A percentile compares a stretch with the other conserved stretches of the same genome.
Conservation (phyloP, 2,329 filamentous ascomycete species). For the Fusarium domesticum region DNA sequence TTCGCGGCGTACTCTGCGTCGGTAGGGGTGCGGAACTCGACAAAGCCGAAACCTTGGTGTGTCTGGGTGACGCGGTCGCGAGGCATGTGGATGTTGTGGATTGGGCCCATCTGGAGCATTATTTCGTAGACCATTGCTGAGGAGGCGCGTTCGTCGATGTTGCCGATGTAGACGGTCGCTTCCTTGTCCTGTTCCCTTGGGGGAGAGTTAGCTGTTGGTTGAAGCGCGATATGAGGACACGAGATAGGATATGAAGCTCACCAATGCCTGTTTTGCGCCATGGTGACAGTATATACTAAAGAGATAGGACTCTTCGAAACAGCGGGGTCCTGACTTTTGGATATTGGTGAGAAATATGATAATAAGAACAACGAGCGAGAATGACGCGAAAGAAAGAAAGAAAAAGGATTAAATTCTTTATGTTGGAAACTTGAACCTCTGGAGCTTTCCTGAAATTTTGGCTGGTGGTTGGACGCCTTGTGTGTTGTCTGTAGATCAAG, state of each 20-base stretch:
- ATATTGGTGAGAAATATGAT: background rate
- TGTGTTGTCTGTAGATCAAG: conserved; percentile 8
- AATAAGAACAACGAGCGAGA: background rate
- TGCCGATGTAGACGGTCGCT: conserved; percentile 95
- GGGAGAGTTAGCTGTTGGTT: conserved; percentile 13
- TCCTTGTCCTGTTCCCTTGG: conserved; percentile 96
- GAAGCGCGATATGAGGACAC: background rate
- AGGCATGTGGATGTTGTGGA: conserved; percentile 96
- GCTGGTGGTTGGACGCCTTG: conserved; percentile 20
- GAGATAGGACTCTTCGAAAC: conserved; percentile 3
- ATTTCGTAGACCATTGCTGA: conserved; percentile 93
- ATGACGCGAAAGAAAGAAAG: background rate
- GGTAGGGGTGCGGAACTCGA: conserved; percentile 93
- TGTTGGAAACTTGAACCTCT: background rate
- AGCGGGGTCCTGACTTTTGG: background rate
- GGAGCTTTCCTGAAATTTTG: conserved; percentile 29
- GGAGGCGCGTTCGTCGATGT: conserved; percentile 93
- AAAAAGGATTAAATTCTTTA: background rate
- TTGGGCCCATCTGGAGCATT: conserved; percentile 95
- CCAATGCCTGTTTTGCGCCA: conserved; percentile 74
- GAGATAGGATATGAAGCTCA: conserved; percentile 37
- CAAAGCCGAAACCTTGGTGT: conserved; percentile 98
- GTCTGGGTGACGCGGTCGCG: conserved; percentile 96
- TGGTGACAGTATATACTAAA: conserved; percentile 39
- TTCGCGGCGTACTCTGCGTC: conserved; percentile 96